Evolutionary conservation across 129 eudicot genomes (phyloP).

Genomic region (Saposhnikovia divaricata): DNA sequence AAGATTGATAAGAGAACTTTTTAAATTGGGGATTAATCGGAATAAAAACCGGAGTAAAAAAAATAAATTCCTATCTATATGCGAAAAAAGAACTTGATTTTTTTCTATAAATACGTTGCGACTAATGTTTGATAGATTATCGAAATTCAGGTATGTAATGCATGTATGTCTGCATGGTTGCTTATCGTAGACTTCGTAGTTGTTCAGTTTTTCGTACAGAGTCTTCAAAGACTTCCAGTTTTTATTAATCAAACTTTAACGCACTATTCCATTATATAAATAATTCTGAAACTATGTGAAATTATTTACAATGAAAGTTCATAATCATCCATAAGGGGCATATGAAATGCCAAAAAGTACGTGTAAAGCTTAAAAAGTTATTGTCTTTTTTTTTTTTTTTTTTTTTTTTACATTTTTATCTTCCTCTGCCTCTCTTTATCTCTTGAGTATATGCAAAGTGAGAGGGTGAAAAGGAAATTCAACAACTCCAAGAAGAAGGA

Average conservation of each 20-base stretch:
- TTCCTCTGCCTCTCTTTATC: neutral
- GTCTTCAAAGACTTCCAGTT: too few relatives aligned
- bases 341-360: neutral
- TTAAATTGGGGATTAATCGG: too few relatives aligned
- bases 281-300: neutral
- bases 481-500: neutral
- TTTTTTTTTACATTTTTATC: slow-evolving; percentile 4
- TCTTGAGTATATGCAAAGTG: neutral
- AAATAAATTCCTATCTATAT: too few relatives aligned
- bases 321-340: neutral
- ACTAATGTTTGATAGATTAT: too few relatives aligned
- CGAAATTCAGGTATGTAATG: too few relatives aligned
- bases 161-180: too few relatives aligned
- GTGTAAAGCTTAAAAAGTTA: neutral
- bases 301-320: neutral
- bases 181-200: too few relatives aligned
- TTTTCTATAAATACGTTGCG: too few relatives aligned
- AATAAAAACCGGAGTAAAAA: too few relatives aligned
- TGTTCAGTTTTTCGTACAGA: too few relatives aligned
- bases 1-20: too few relatives aligned
- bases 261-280: neutral
- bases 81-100: too few relatives aligned
- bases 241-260: neutral
- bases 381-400: neutral
- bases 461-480: neutral